Conservation (phyloP, 768 basidiomycete species). For the Tricholoma terreum region DNA sequence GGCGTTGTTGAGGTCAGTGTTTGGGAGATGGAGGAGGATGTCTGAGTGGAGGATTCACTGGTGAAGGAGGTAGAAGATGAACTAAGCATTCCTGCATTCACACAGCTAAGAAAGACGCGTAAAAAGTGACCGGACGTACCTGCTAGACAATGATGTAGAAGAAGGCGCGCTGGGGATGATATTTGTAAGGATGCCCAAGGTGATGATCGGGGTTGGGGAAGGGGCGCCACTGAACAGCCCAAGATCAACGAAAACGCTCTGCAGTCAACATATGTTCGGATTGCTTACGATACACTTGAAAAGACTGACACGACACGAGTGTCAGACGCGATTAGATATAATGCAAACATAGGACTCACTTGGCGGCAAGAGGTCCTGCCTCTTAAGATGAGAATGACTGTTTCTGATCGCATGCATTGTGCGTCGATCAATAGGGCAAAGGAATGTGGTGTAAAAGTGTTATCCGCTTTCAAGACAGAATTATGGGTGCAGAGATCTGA, state of each 20-base stretch:
- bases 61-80: constrained; percentile 2
- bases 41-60: constrained; percentile 8
- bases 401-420: not conserved
- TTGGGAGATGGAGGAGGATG: constrained; percentile 12
- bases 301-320: not conserved
- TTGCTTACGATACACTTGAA: not conserved
- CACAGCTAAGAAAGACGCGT: not conserved
- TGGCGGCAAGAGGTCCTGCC: constrained; percentile 1
- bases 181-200: not conserved
- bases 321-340: too few species aligned
- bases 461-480: not conserved
- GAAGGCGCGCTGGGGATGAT: not conserved
- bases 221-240: not conserved
- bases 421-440: not conserved
- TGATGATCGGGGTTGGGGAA: not conserved
- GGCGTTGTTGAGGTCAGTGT: constrained; percentile 11
- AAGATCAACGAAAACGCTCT: not conserved
- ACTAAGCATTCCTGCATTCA: not conserved
- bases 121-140: not conserved
- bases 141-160: constrained; percentile 5
- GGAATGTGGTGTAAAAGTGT: not conserved
- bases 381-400: not conserved
- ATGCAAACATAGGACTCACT: not conserved
- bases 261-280: not conserved
- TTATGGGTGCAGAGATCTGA: not conserved